These are phyloP conservation scores for Penicillium subrubescens DNA, from an alignment of 495 filamentous ascomycete genomes.

Conservation along the genomic window DNA sequence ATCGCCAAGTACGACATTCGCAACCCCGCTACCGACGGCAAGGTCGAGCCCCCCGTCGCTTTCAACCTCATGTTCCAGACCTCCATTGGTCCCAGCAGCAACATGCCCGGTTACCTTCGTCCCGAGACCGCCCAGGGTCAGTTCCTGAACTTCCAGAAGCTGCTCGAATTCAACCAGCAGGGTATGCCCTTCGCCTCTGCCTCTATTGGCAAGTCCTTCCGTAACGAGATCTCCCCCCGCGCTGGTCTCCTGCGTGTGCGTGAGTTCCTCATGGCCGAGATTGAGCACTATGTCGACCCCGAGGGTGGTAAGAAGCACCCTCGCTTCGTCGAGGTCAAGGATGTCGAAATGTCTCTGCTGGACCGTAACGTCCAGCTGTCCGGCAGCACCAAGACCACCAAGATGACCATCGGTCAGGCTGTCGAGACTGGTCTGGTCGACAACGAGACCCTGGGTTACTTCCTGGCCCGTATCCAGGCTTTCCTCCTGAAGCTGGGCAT, in stretches of 20 bases:
- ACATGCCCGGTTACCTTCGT: constrained; percentile 63
- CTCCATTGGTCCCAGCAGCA: constrained; percentile 66
- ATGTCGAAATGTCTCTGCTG: constrained; percentile 65
- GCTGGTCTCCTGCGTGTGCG: constrained; percentile 67
- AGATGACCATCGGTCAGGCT: constrained; percentile 68
- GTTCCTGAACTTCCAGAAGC: constrained; percentile 68
- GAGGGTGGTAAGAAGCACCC: constrained; percentile 71
- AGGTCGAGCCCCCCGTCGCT: constrained; percentile 62
- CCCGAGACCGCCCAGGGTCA: constrained; percentile 72
- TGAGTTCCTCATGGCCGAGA: constrained; percentile 76
- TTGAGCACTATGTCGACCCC: constrained; percentile 74
- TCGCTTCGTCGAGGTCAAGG: constrained; percentile 63
- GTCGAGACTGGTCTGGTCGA: constrained; percentile 70
- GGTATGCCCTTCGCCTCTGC: constrained; percentile 73
- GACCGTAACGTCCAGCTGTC: constrained; percentile 71
- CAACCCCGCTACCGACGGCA: constrained; percentile 62
- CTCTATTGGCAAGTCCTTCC: constrained; percentile 76
- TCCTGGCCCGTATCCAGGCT: constrained; percentile 74
- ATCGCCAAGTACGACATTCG: constrained; percentile 67
- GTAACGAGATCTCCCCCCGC: constrained; percentile 73
- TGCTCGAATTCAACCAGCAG: constrained; percentile 72
- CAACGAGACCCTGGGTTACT: constrained; percentile 88
- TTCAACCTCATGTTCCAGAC: constrained; percentile 82
- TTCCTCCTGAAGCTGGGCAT: constrained; percentile 74
- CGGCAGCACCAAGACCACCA: constrained; percentile 62